Base-by-base conservation (phyloP, 2,329 filamentous ascomycete species). In the Pezizomycotina sp. region DNA sequence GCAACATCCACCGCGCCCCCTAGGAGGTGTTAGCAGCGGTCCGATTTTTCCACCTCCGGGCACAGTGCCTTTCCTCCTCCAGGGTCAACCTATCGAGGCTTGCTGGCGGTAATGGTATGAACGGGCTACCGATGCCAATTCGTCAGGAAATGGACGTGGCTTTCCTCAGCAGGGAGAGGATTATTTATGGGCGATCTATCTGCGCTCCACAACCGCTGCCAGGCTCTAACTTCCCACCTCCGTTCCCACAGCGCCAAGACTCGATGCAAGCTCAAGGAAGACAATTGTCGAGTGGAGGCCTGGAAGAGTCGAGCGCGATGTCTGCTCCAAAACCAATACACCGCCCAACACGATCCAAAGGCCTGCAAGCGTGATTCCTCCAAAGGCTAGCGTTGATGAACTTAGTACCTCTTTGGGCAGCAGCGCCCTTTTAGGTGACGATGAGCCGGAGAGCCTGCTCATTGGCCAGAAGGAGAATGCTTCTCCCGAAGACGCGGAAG, bases 351-450 rank as follows among this genome's bases (percentile, higher is more conserved):
- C 92, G 83, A 55, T 71, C 66, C 6, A 65, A 65, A 44, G n/a
- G n/a, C 67, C 68, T 19, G 34, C 34, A 36, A 34, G 34, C 13
- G 24, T 38, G 10, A 15, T 46, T 25, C 48, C 62, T 61, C 26
- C 58, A 54, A 46, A 57, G 54, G 36, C 40, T 26, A 54, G 54
- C 24, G 54, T 82, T 13, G 81, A 86, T 36, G 71, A 80, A 31
- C 60, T 79, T 36, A 77, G 74, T 45, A 70, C 76, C 43, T 83
- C 89, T 50, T 65, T 98, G 16, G 89, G 89, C 8, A 95, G 86
- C 57, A 84, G 82, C 50, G 89, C 84, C 8, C 63, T 98, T 8
- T 63, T 95, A 26, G 72, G 74, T 45, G 72, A 76, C 29, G 76
- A 76, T 43, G 83, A 91, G 52, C 74, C 56, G 51, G 80, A 63